Conservation (phyloP, 305 asterid genomes). For the Solanum hybrid region DNA sequence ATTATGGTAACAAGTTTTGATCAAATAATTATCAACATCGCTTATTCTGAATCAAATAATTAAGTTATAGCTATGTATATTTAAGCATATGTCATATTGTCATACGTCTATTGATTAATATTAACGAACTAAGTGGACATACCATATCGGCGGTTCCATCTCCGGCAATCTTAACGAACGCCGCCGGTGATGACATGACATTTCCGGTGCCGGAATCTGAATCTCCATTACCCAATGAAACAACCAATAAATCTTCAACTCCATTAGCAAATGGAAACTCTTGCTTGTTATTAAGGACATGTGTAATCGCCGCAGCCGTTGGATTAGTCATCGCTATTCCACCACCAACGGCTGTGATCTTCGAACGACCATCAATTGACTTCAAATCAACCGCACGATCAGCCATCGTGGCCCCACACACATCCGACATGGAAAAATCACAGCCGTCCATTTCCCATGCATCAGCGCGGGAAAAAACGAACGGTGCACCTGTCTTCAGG, state of each 20-base stretch:
- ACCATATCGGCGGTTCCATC: conserved; percentile 60
- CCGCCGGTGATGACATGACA: not conserved
- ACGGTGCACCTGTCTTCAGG: conserved; percentile 32
- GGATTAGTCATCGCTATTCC: conserved; percentile 46
- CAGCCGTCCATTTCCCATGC: conserved; percentile 49
- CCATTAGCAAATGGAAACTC: conserved; percentile 47
- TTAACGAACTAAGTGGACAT: not conserved
- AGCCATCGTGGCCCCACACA: conserved; percentile 39
- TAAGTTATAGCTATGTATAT: not conserved
- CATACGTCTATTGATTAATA: not conserved
- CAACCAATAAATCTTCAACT: conserved; percentile 40
- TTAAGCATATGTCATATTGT: accelerated
- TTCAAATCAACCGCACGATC: conserved; percentile 19
- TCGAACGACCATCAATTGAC: conserved; percentile 35
- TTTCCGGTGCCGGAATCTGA: conserved; percentile 2
- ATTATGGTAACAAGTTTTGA: accelerated
- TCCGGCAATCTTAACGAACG: conserved; percentile 33
- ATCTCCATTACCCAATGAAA: conserved; percentile 40
- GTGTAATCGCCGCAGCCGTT: conserved; percentile 58
- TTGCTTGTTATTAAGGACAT: conserved; percentile 52
- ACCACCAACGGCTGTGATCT: conserved; percentile 39
- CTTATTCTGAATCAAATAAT: not conserved
- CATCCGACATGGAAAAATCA: conserved; percentile 33
- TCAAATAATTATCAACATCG: not conserved
- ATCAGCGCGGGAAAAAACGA: conserved; percentile 55